A percentile compares a stretch with the other conserved stretches of the same genome.
Evolutionary conservation across 1,284 basidiomycete genomes (phyloP).

Genomic region (Kwoniella shivajii): DNA sequence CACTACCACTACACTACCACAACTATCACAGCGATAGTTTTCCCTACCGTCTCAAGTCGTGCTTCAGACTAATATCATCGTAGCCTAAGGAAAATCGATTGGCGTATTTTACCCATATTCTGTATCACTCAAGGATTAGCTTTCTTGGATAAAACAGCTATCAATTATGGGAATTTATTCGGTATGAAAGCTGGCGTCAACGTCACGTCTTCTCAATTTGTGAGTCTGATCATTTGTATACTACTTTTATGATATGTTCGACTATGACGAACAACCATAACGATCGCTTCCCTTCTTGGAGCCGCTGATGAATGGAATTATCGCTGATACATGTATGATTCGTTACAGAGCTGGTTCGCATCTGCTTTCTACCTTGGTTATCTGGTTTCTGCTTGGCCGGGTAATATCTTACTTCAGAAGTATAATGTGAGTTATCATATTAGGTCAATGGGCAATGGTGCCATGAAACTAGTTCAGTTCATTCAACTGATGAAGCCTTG

Average conservation of each 20-base stretch:
- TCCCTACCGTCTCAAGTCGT: not conserved
- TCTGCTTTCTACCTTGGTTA: slow-evolving; percentile 35
- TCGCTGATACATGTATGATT: not conserved
- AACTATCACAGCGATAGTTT: not conserved
- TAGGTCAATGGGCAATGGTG: too few relatives aligned
- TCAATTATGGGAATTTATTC: slow-evolving; percentile 39
- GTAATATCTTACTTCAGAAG: slow-evolving; percentile 16
- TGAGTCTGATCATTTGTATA: not conserved
- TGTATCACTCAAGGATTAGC: slow-evolving; percentile 31
- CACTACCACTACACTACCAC: not conserved
- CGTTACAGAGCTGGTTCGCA: slow-evolving; percentile 20
- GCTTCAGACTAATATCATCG: not conserved
- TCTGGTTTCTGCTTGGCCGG: slow-evolving; percentile 24
- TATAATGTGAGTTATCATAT: slow-evolving; percentile 16
- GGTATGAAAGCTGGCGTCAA: slow-evolving; percentile 29
- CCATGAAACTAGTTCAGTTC: not conserved
- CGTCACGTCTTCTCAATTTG: slow-evolving; percentile 20
- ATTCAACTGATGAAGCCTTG: not conserved
- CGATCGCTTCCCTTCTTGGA: too few relatives aligned
- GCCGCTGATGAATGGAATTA: too few relatives aligned
- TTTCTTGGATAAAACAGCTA: slow-evolving; percentile 34
- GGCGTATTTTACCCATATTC: slow-evolving; percentile 26
- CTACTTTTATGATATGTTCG: not conserved
- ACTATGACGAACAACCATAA: not conserved
- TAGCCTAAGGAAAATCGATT: slow-evolving; percentile 21